Evolutionary conservation across 2,329 filamentous ascomycete species (phyloP).

Genomic region (Curvularia sp.): DNA sequence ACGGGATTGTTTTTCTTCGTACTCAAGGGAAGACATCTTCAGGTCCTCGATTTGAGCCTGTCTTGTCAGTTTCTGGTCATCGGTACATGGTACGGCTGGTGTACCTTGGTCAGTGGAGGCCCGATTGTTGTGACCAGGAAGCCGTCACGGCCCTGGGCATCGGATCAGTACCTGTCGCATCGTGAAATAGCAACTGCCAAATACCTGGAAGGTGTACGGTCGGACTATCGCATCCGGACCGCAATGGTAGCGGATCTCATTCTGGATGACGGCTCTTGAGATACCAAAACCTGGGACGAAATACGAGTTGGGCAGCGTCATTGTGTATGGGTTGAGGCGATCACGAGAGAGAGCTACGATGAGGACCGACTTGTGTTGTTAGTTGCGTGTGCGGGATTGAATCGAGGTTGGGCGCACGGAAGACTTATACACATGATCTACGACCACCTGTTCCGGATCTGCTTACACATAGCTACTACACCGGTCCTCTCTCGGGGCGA

Average conservation of each 20-base stretch:
- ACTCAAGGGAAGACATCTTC: conserved; percentile 50
- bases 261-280: conserved; percentile 54
- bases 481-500: conserved; percentile 15
- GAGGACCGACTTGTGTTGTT: conserved; percentile 20
- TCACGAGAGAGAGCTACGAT: conserved; percentile 16
- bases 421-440: conserved; percentile 33
- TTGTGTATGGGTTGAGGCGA: conserved; percentile 17
- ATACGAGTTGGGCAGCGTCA: conserved; percentile 49
- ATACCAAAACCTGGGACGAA: conserved; percentile 55
- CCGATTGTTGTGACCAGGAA: conserved; percentile 53
- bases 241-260: conserved; percentile 54
- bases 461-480: conserved; percentile 23
- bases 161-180: conserved; percentile 24
- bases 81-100: not conserved
- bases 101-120: conserved; percentile 53
- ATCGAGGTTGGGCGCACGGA: conserved; percentile 29
- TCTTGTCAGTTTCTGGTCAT: conserved; percentile 19
- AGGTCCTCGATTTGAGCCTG: conserved; percentile 55
- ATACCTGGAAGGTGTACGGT: conserved; percentile 54
- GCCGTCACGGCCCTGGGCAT: conserved; percentile 51
- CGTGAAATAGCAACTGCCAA: conserved; percentile 1
- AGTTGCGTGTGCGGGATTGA: conserved; percentile 20
- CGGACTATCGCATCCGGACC: conserved; percentile 54
- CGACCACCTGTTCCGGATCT: conserved; percentile 12
- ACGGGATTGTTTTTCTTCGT: conserved; percentile 53